Conservation (phyloP, 345 rosid species). For the Syzygium oleosum region DNA sequence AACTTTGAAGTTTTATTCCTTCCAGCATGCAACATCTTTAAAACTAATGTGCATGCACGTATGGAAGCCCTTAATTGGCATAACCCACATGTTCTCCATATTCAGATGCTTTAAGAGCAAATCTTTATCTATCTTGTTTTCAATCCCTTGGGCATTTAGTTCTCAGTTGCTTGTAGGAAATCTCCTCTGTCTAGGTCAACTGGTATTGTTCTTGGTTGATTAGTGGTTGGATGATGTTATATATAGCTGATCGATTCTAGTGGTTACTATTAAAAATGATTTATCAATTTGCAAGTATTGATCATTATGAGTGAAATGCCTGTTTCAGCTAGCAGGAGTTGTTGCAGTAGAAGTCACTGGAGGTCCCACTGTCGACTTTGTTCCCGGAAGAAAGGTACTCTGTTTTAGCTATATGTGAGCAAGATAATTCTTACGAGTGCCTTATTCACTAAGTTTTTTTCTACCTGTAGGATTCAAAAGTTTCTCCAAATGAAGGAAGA, state of each 20-base stretch:
- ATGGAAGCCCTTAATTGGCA: not conserved
- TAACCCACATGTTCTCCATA: not conserved
- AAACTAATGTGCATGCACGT: not conserved
- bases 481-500: too few relatives aligned
- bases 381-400: slow-evolving; percentile 81
- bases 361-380: slow-evolving; percentile 74
- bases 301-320: not conserved
- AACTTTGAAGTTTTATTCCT: not conserved
- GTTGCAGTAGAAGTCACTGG: slow-evolving; percentile 97
- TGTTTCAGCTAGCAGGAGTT: slow-evolving; percentile 73
- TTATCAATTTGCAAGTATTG: not conserved
- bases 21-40: not conserved
- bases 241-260: not conserved
- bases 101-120: not conserved
- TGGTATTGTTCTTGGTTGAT: not conserved
- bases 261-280: not conserved
- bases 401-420: not conserved
- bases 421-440: not conserved
- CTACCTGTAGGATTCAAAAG: too few relatives aligned
- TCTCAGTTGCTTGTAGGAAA: not conserved
- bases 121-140: not conserved
- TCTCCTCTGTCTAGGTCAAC: not conserved
- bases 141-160: not conserved
- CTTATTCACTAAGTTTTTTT: not conserved
- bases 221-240: not conserved